Evolutionary conservation across 192 early-diverging fungal species (phyloP), one percentile per base, ranked within the genome.

Genomic region (Borealophlyctis nickersoniae): DNA sequence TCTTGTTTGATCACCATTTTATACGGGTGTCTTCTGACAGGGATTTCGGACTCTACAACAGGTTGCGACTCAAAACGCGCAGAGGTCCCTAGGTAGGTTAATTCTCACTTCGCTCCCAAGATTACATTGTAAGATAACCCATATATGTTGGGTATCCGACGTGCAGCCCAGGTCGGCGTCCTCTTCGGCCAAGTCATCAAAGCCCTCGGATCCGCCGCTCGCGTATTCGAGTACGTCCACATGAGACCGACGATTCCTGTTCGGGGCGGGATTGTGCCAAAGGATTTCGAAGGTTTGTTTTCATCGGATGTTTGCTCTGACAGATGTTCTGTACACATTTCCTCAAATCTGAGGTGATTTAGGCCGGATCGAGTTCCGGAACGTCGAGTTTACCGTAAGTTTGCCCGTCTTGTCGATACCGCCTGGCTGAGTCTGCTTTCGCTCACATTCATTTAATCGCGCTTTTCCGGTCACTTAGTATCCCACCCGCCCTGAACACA

Each of bases 201-300:
- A 51, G 65, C 73, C 1, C 31, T 77, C 22, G 63, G 65, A 23
- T 71, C 68, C 2, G 76, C 76, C 22, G 13, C 52, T 0, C 30
- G 76, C 11, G 55, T 77, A n/a, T 75, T 77, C 66, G 76, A 77
- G 56, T 77, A 77, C 56, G 69, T 77, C 24, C 7, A 76, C n/a
- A 28, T 39, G 22, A n/a, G 16, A 22, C 51, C 67, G 13, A 56
- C 32, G 31, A 77, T 76, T 16, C 52, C 31, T 26, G n/a, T 36
- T 1, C 34, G 26, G 27, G 34, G 32, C 22, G 67, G 58, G 9
- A 4, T 64, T 23, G 2, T 39, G 19, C 58, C 52, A 19, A 7
- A 23, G 13, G 22, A 66, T 11, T 75, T 75, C 26, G 19, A 68
- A 34, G 67, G 65, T 67, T 11, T n/a, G 11, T 67, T 30, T n/a